phyloP scores from a whole-genome alignment of 169 alveolate genomes.

The Plasmodium vivax region DNA sequence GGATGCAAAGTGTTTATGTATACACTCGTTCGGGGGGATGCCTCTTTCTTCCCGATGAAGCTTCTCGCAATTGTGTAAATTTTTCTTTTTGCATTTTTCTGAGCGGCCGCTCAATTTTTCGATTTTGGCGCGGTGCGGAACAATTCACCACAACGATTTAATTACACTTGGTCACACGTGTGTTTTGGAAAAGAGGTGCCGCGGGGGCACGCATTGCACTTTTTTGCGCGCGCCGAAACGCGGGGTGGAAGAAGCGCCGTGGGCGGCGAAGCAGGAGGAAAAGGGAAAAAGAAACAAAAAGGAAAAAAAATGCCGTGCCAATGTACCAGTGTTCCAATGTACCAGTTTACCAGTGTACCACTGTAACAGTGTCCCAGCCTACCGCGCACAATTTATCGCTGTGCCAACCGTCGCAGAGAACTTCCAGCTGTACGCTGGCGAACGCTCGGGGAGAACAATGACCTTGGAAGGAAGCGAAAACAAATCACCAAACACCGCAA shows the following conservation, averaged over 20 bases:
- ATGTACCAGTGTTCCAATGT: too few species aligned
- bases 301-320: neutral
- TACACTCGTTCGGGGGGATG: neutral
- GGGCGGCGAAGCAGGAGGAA: neutral
- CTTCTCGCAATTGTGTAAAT: neutral
- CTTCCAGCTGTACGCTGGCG: neutral
- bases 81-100: neutral
- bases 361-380: too few species aligned
- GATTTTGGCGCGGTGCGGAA: neutral
- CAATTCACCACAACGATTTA: neutral
- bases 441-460: neutral
- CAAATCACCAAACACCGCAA: neutral
- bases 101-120: neutral
- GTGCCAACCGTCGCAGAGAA: neutral
- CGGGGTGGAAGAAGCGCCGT: too few species aligned
- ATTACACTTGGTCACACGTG: neutral
- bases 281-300: too few species aligned
- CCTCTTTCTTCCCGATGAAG: neutral
- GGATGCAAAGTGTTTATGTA: neutral
- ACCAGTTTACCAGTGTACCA: too few species aligned
- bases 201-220: too few species aligned
- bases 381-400: too few species aligned
- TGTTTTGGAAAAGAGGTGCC: neutral
- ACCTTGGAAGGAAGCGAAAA: neutral
- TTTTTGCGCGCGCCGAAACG: neutral